A percentile compares a stretch with the other conserved stretches of the same genome.
Conservation (phyloP, 2,329 filamentous ascomycete genomes). For the Amylocarpus encephaloides region DNA sequence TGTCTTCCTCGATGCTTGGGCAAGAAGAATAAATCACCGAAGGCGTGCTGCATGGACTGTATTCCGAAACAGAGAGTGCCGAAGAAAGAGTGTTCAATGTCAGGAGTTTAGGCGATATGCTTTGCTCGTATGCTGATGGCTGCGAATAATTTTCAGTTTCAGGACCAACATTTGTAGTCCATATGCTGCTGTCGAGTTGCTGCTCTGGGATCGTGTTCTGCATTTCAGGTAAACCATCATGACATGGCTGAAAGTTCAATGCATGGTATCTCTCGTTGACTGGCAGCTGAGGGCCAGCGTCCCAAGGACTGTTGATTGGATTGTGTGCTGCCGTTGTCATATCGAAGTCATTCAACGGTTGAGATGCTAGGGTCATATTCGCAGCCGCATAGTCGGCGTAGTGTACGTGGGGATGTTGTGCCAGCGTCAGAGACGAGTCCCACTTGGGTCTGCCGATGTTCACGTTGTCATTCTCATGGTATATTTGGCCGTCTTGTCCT, state of each 20-base stretch:
- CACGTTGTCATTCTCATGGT: too few relatives aligned
- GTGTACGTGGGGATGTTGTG: too few relatives aligned
- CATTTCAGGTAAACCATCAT: conserved; percentile 5
- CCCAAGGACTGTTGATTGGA: too few relatives aligned
- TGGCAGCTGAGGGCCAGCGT: neutral
- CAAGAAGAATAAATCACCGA: conserved; percentile 13
- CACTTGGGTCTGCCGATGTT: too few relatives aligned
- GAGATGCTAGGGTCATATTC: too few relatives aligned
- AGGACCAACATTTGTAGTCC: conserved; percentile 4
- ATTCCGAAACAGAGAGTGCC: conserved; percentile 16
- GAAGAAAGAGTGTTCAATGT: conserved; percentile 14
- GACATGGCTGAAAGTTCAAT: neutral
- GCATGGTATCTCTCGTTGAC: neutral
- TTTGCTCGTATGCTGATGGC: conserved; percentile 8
- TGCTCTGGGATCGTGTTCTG: neutral
- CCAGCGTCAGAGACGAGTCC: too few relatives aligned
- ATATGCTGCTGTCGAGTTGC: conserved; percentile 8
- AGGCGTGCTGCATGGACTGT: conserved; percentile 14
- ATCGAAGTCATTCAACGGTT: too few relatives aligned
- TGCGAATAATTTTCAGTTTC: conserved; percentile 12
- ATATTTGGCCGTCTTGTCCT: too few relatives aligned
- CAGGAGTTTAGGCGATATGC: conserved; percentile 25
- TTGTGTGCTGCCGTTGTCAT: too few relatives aligned
- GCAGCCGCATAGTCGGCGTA: too few relatives aligned
- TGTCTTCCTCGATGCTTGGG: conserved; percentile 11